phyloP scores from a whole-genome alignment of 352 stramenopile species.

The Phytopythium sindhum region DNA sequence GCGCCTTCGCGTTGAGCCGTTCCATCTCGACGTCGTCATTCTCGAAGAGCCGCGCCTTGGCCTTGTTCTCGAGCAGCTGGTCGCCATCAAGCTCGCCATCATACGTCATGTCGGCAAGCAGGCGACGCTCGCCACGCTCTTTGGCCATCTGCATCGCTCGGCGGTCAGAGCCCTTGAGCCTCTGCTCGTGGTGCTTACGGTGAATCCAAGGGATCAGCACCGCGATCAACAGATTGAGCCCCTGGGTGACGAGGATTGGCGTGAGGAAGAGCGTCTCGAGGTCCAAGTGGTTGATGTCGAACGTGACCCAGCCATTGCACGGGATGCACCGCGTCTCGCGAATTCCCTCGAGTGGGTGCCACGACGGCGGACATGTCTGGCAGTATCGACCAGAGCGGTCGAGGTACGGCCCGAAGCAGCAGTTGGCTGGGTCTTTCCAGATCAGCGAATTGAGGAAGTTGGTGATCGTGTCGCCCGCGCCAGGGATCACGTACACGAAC shows the following conservation, averaged over 20 bases:
- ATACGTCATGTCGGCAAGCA: slow-evolving; percentile 66
- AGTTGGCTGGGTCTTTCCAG: slow-evolving; percentile 77
- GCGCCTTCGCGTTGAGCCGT: slow-evolving; percentile 60
- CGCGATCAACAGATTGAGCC: slow-evolving; percentile 70
- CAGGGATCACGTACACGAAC: slow-evolving; percentile 84
- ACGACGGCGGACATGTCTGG: slow-evolving; percentile 54
- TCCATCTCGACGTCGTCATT: slow-evolving; percentile 64
- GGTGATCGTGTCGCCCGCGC: slow-evolving; percentile 75
- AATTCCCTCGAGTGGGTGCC: slow-evolving; percentile 30
- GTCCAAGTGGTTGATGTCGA: slow-evolving; percentile 80
- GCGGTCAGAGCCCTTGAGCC: slow-evolving; percentile 45
- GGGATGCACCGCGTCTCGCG: slow-evolving; percentile 53
- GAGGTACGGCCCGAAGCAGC: slow-evolving; percentile 80
- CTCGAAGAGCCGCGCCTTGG: slow-evolving; percentile 63
- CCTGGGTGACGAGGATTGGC: slow-evolving; percentile 78
- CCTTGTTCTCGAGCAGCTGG: slow-evolving; percentile 50
- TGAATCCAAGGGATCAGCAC: slow-evolving; percentile 72
- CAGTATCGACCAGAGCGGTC: slow-evolving; percentile 43
- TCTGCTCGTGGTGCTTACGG: slow-evolving; percentile 64
- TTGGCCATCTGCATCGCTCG: slow-evolving; percentile 70
- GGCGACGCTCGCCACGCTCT: slow-evolving; percentile 49
- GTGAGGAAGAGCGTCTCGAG: slow-evolving; percentile 79
- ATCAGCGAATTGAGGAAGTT: slow-evolving; percentile 74
- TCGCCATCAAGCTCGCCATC: slow-evolving; percentile 27
- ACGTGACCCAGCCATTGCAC: slow-evolving; percentile 74